Base-by-base conservation (phyloP, 2,329 filamentous ascomycete species). In the Penicillium oxalicum region DNA sequence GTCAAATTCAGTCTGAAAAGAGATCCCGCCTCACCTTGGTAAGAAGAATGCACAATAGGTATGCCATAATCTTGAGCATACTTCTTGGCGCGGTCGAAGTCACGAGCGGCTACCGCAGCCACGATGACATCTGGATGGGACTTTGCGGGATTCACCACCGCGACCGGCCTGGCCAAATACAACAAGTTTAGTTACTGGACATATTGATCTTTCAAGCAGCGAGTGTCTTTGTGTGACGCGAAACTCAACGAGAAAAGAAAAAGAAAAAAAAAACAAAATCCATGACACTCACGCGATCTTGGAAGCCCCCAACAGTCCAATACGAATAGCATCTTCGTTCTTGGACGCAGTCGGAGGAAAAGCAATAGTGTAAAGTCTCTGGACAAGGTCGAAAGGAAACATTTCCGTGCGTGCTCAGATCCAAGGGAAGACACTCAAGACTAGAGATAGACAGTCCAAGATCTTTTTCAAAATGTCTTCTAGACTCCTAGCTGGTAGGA, bases 251-350 rank as follows among this genome's bases (percentile, higher is more conserved):
- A 18, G 2, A 18, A 18, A 18, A 18, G 2, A 18, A 18, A 18
- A 18, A 18, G 2, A 18, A 18, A 18, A 18, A 18, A 18, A 18
- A 18, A 18, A 18, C 18, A 18, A 18, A 18, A 18, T 18, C 18
- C 18, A 18, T 18, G 18, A 37, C 7, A 44, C 42, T 9, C 26
- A 44, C 42, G 42, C 42, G 12, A 44, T 44, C 11, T 35, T 37
- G 1, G 42, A 44, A 27, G 42, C 42, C 6, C 42, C 42, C 18
- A 44, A 34, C 32, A 37, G 12, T 3, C 42, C 42, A 13, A 44
- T 28, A n/a, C 42, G 42, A 13, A 44, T 29, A 37, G 42, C 42
- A 37, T 44, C 42, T 4, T 44, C 42, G 34, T 43, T 43, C 18
- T 34, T 34, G 26, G 40, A 1, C 12, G 28, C 13, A 34, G 18